phyloP scores from a whole-genome alignment of 805 yeast species.

The Debaryomyces maramus region DNA sequence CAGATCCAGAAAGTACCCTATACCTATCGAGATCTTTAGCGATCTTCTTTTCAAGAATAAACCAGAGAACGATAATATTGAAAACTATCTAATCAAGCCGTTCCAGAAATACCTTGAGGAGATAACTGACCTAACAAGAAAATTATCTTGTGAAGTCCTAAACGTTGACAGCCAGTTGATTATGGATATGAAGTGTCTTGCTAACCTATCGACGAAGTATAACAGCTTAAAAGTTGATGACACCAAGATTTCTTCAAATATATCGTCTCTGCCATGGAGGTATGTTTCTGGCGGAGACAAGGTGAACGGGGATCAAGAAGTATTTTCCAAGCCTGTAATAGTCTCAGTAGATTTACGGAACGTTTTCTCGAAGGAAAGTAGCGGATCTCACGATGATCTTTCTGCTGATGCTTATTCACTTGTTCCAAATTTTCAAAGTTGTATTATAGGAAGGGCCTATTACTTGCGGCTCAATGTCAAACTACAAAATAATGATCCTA shows the following conservation, averaged over 20 bases:
- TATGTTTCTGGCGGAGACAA: conserved; percentile 17
- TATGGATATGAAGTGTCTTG: conserved; percentile 36
- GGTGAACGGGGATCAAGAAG: conserved; percentile 30
- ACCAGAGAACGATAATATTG: conserved; percentile 30
- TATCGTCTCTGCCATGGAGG: conserved; percentile 11
- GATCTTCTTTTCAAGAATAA: conserved; percentile 39
- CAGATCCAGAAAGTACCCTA: conserved; percentile 31
- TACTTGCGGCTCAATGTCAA: conserved; percentile 32
- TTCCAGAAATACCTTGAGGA: conserved; percentile 28
- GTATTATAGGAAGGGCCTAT: conserved; percentile 36
- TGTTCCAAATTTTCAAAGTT: conserved; percentile 42
- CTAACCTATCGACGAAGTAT: conserved; percentile 34
- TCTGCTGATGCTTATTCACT: conserved; percentile 31
- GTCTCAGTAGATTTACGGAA: conserved; percentile 27
- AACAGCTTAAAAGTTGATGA: conserved; percentile 26
- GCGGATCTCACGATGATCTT: conserved; percentile 11
- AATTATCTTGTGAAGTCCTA: conserved; percentile 32
- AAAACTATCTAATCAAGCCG: conserved; percentile 30
- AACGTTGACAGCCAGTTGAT: conserved; percentile 37
- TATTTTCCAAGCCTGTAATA: conserved; percentile 29
- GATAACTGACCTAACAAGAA: conserved; percentile 28
- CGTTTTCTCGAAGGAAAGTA: conserved; percentile 28
- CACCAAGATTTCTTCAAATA: conserved; percentile 12
- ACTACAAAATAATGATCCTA: conserved; percentile 26
- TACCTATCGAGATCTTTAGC: conserved; percentile 42